Base-by-base conservation (phyloP, 192 early-diverging fungal species). In the Borealophlyctis nickersoniae region DNA sequence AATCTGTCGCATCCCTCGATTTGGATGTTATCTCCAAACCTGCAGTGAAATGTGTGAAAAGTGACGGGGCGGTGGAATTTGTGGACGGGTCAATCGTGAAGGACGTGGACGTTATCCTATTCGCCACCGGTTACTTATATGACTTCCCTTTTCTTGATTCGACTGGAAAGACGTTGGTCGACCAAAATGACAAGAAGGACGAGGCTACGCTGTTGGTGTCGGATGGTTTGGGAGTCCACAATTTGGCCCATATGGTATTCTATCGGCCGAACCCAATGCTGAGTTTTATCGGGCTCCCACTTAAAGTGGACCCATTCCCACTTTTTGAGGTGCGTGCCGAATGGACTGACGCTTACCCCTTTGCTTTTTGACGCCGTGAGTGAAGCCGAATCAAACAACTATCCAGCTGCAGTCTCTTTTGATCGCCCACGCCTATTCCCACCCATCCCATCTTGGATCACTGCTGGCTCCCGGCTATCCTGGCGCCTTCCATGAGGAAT, bases 41-140 rank as follows among this genome's bases (percentile, higher is more conserved):
- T n/a, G n/a, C n/a, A n/a, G n/a, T n/a, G n/a, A n/a, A n/a, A n/a
- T n/a, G n/a, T n/a, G n/a, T n/a, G n/a, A 45, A 45, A 19, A 19
- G 39, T 45, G 39, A 45, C 19, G 39, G 39, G 39, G 34, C 2
- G 1, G 35, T 70, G 30, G 13, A 65, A 2, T 74, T 73, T 27
- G 39, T 56, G 39, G 60, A 63, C 51, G 39, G 49, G 29, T 29
- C 50, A 14, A 24, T 11, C 27, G n/a, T 31, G 39, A 54, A 45
- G 22, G 63, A 23, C 22, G 68, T 73, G 0, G 82, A 88, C 56
- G 34, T 33, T 9, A 69, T 91, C 23, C 71, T 91, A 0, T 83
- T 78, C 52, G 88, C 84, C 26, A 91, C 89, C 0, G 89, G 89
- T 0, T 91, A 87, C 60, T 57, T 79, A 0, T 86, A 77, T 33